Conservation (phyloP, 1,139 yeast species). For the Debaryomycetaceae sp. region DNA sequence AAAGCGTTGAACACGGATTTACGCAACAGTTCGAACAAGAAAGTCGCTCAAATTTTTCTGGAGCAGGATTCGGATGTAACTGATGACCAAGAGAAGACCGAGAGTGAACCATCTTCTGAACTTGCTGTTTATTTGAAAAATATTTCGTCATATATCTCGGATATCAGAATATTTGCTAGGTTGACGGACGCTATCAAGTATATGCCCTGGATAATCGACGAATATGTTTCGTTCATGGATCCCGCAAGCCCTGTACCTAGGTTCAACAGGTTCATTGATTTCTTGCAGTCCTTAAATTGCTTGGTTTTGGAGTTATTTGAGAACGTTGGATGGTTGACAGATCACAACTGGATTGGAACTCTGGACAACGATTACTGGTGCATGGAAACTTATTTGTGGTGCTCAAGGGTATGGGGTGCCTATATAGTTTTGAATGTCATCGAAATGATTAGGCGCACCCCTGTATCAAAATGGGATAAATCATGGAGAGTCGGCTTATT, state of each 20-base stretch:
- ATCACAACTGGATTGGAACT: slow-evolving; percentile 53
- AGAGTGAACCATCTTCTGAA: slow-evolving; percentile 15
- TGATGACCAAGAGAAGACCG: slow-evolving; percentile 2
- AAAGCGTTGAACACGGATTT: slow-evolving; percentile 15
- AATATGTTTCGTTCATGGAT: slow-evolving; percentile 26
- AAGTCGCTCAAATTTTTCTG: slow-evolving; percentile 6
- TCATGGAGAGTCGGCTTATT: slow-evolving; percentile 36
- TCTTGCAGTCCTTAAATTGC: slow-evolving; percentile 42
- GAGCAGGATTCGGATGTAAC: not conserved
- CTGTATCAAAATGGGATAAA: slow-evolving; percentile 33
- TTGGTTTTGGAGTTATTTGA: slow-evolving; percentile 49
- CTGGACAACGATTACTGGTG: slow-evolving; percentile 42
- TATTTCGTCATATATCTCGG: slow-evolving; percentile 47
- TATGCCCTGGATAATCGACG: slow-evolving; percentile 48
- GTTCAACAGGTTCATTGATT: slow-evolving; percentile 33
- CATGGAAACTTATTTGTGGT: slow-evolving; percentile 44
- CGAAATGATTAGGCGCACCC: slow-evolving; percentile 42
- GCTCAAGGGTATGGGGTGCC: slow-evolving; percentile 56
- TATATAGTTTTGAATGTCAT: slow-evolving; percentile 47
- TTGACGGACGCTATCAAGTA: slow-evolving; percentile 50
- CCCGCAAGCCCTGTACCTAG: slow-evolving; percentile 25
- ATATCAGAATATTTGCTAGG: slow-evolving; percentile 52
- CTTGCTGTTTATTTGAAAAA: slow-evolving; percentile 39
- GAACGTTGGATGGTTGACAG: slow-evolving; percentile 57
- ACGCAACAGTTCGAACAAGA: slow-evolving; percentile 13